These are phyloP conservation scores for Bipolaris cookei DNA, from an alignment of 2,329 filamentous ascomycete genomes.

Conservation along the genomic window DNA sequence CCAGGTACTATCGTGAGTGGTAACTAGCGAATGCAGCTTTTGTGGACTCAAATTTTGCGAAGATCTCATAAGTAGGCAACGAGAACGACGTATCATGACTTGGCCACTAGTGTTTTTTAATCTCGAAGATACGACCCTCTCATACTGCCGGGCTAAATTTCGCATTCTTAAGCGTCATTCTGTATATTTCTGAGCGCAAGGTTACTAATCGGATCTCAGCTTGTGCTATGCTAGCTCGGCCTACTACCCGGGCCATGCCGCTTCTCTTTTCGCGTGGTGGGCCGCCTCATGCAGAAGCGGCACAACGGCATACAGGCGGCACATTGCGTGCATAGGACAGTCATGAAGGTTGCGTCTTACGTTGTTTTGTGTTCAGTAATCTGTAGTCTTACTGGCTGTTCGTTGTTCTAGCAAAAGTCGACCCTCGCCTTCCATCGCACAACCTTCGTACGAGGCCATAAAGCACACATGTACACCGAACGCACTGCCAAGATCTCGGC, in stretches of 20 bases:
- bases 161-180: background rate
- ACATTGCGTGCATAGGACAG: background rate
- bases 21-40: background rate
- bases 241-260: background rate
- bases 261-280: background rate
- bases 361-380: background rate
- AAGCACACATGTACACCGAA: background rate
- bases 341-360: background rate
- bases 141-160: background rate
- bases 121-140: background rate
- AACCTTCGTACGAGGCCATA: background rate
- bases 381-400: background rate
- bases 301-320: conserved; percentile 1
- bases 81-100: background rate
- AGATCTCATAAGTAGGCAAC: background rate
- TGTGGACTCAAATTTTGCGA: background rate
- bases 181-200: background rate
- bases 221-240: background rate
- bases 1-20: background rate
- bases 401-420: background rate
- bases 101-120: background rate
- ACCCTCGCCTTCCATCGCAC: background rate
- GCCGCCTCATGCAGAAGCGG: background rate
- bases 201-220: conserved; percentile 10
- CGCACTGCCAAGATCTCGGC: background rate